Conservation (phyloP, 202 grass and related monocot genomes). For the Panicum virgatum region DNA sequence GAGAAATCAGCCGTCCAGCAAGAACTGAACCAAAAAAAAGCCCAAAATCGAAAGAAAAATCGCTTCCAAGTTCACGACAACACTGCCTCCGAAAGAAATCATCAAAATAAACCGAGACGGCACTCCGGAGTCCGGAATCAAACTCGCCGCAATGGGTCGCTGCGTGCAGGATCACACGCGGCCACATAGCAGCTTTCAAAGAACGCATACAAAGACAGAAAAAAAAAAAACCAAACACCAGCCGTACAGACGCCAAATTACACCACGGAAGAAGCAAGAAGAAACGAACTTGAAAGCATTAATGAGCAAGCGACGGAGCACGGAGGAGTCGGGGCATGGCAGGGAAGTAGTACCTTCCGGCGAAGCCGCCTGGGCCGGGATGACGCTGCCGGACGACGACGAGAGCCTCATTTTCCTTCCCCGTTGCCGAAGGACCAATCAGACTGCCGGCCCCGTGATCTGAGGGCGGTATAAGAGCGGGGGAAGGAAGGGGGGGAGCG, state of each 20-base stretch:
- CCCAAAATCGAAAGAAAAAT: neutral
- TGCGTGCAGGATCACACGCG: constrained; percentile 10
- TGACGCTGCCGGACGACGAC: constrained; percentile 48
- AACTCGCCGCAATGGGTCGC: constrained; percentile 5
- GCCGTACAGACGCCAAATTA: constrained; percentile 9
- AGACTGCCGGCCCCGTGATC: constrained; percentile 23
- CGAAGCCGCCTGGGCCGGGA: constrained; percentile 41
- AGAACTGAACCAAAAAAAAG: neutral
- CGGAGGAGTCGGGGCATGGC: neutral
- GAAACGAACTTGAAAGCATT: constrained; percentile 32
- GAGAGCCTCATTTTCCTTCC: constrained; percentile 46
- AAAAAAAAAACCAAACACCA: constrained; percentile 4
- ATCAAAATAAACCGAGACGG: constrained; percentile 34
- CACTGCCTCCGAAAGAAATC: neutral
- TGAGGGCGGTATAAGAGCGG: constrained; percentile 46
- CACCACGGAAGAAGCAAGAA: neutral
- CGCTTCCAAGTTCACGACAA: neutral
- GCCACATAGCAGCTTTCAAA: constrained; percentile 1
- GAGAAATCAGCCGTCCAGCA: neutral
- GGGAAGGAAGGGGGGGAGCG: constrained; percentile 26
- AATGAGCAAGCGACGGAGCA: constrained; percentile 4
- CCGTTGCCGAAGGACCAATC: neutral
- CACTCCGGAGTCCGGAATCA: neutral
- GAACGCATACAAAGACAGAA: neutral
- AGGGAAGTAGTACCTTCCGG: constrained; percentile 47